Evolutionary conservation across 306 rosid genomes (phyloP).

Genomic region (Argentina anserina): DNA sequence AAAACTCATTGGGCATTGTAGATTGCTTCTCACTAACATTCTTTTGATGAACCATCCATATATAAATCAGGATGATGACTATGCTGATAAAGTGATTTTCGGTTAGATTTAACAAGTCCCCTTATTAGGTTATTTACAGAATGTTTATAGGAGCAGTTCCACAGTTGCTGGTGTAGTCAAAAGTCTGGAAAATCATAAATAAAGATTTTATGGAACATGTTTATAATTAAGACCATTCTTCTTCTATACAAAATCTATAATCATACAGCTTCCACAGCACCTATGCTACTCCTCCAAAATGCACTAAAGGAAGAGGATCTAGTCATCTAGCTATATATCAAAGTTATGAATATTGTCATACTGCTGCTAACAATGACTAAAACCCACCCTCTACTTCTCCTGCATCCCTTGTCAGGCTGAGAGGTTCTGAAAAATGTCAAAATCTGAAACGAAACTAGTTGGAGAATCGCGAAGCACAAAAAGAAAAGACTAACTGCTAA

Average conservation of each 20-base stretch:
- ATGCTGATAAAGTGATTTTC: background rate
- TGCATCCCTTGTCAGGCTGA: conserved; percentile 31
- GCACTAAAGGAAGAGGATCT: background rate
- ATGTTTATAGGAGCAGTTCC: background rate
- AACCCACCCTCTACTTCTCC: conserved; percentile 62
- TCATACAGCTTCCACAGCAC: background rate
- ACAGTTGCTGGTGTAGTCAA: background rate
- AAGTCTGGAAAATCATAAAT: background rate
- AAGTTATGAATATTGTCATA: conserved; percentile 48
- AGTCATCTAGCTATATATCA: conserved; percentile 42
- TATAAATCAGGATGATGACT: background rate
- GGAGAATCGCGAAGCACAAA: conserved; percentile 55
- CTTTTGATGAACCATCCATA: background rate
- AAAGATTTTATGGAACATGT: background rate
- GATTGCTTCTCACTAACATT: background rate
- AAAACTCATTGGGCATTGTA: too few species aligned
- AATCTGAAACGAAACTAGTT: conserved; percentile 39
- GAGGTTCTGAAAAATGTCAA: conserved; percentile 36
- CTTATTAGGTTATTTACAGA: background rate
- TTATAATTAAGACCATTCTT: conserved; percentile 9
- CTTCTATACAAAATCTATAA: background rate
- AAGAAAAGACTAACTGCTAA: conserved; percentile 61
- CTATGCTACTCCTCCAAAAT: background rate
- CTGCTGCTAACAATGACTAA: conserved; percentile 56
- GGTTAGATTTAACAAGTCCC: background rate